Evolutionary conservation across 352 stramenopile species (phyloP).

Genomic region (Phytophthora kernoviae): DNA sequence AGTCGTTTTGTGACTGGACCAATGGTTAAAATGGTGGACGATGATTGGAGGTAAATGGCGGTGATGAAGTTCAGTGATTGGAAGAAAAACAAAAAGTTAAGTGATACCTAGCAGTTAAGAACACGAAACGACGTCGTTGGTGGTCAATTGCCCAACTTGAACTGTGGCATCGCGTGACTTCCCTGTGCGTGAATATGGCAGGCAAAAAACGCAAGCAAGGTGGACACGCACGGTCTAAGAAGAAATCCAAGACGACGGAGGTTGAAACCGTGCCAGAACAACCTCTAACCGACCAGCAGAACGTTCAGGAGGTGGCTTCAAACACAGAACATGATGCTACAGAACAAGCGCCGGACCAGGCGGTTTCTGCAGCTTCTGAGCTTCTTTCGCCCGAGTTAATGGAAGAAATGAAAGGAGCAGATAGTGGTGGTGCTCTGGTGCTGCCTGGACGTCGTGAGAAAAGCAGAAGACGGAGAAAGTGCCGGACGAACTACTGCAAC

Average conservation of each 20-base stretch:
- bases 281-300: constrained; percentile 8
- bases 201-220: constrained; percentile 69
- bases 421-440: constrained; percentile 63
- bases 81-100: constrained; percentile 2
- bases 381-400: constrained; percentile 74
- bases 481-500: constrained; percentile 61
- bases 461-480: constrained; percentile 55
- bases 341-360: not conserved
- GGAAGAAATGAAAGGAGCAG: constrained; percentile 61
- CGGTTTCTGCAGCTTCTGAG: constrained; percentile 11
- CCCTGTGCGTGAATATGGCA: constrained; percentile 33
- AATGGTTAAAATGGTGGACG: constrained; percentile 4
- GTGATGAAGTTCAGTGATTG: constrained; percentile 9
- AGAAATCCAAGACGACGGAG: constrained; percentile 47
- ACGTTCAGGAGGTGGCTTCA: constrained; percentile 19
- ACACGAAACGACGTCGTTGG: constrained; percentile 1
- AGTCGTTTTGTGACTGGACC: constrained; percentile 31
- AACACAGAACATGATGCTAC: constrained; percentile 21
- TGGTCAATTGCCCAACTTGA: not conserved
- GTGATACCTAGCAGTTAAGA: no score
- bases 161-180: constrained; percentile 8
- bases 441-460: constrained; percentile 59
- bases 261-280: constrained; percentile 10
- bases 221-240: constrained; percentile 37
- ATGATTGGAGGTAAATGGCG: constrained; percentile 18